Evolutionary conservation across 2,329 filamentous ascomycete species (phyloP), one percentile per base, ranked within the genome.

Genomic region (Hortaea sp.): DNA sequence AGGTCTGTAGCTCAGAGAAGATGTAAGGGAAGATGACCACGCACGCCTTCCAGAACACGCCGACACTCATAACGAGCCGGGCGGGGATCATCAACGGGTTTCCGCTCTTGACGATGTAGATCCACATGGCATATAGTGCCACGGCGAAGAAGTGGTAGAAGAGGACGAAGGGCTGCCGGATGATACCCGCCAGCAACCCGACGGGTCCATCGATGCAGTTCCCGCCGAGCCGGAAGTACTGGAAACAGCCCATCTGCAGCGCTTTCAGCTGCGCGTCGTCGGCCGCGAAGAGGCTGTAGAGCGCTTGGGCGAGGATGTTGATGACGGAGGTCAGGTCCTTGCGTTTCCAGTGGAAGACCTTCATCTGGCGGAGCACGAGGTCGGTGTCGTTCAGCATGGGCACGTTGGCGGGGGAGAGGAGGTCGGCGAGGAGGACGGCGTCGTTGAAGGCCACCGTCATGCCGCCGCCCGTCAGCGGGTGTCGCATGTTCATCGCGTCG

Each of bases 371-470:
- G 45, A 82, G 68, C 5, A 98, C 80, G 35, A 77, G 74, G 2
- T 66, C 64, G 2, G 78, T 76, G 66, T 95, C 77, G 48, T 76
- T 76, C 2, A 98, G 76, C 52, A 76, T 70, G 4, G 85, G 82
- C 0, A 95, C 75, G 6, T 69, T 67, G 35, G 76, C 69, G 0
- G 88, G 88, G 34, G 78, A 73, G 1, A 98, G 77, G 20, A 95
- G 72, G 6, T 83, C 76, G 1, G 84, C 73, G 28, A 98, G 75
- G 1, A 94, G 68, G 7, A 92, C 76, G 1, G 86, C 89, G 62
- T 98, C 92, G 69, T 90, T 94, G 66, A 98, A 85, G 1, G 88
- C 92, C 1, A 97, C 92, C 0, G 90, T 97, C 92, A 98, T 98
- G 57, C 92, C 92, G 54, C 92, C 92, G 44, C 92, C 92, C 0